These are phyloP conservation scores for Kwoniella pini DNA, from an alignment of 768 basidiomycete genomes.

Conservation along the genomic window DNA sequence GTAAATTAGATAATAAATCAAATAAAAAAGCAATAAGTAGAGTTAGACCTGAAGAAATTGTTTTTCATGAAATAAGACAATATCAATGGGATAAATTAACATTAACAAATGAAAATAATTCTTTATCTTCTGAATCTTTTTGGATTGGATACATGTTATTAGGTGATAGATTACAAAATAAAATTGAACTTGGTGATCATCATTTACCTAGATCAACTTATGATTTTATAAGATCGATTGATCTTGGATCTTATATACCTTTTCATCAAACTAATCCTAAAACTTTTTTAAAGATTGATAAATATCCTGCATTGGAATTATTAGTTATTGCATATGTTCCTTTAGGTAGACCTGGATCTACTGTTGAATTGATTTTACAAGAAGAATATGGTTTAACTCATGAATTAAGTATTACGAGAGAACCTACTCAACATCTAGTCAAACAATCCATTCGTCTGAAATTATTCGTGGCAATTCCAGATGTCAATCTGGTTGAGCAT, in stretches of 20 bases:
- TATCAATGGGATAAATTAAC: conserved; percentile 15
- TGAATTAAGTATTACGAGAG: not conserved
- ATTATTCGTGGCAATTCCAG: conserved; percentile 4
- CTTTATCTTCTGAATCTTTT: conserved; percentile 4
- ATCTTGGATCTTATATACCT: conserved; percentile 21
- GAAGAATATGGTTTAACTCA: not conserved
- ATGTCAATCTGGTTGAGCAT: not conserved
- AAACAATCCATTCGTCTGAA: not conserved
- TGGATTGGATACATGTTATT: not conserved
- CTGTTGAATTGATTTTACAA: conserved; percentile 7
- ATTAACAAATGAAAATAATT: conserved; percentile 3
- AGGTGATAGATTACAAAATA: conserved; percentile 5
- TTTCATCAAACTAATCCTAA: not conserved
- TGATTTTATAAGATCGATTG: conserved; percentile 10
- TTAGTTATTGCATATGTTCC: conserved; percentile 11
- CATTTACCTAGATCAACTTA: conserved; percentile 1
- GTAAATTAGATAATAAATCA: not conserved
- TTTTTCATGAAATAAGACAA: conserved; percentile 6
- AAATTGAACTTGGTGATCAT: not conserved
- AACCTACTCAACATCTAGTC: not conserved
- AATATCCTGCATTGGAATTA: conserved; percentile 12
- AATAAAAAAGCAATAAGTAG: conserved; percentile 1
- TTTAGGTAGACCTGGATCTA: conserved; percentile 1
- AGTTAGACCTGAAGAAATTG: conserved; percentile 10
- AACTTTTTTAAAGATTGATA: conserved; percentile 2